phyloP scores from a whole-genome alignment of 306 rosid genomes.

The Nissolia schottii region DNA sequence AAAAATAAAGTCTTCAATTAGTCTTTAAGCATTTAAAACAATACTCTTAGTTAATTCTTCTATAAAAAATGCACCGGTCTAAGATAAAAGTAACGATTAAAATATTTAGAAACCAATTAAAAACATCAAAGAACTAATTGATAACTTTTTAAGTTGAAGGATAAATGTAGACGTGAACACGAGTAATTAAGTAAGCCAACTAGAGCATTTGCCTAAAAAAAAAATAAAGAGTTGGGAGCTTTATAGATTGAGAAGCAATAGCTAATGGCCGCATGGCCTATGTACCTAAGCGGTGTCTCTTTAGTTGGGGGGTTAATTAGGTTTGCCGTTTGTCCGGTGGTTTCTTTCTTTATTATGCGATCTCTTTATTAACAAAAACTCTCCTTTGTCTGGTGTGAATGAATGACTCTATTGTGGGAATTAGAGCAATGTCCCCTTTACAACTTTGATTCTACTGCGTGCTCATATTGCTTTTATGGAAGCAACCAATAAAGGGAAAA shows the following conservation, averaged over 20 bases:
- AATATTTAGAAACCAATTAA: no score
- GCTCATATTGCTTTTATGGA: conserved; percentile 19
- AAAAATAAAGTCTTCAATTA: no score
- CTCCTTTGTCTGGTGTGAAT: conserved; percentile 42
- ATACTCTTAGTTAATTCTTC: no score
- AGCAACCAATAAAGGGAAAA: conserved; percentile 12
- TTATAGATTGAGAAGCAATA: background rate
- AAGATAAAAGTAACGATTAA: no score
- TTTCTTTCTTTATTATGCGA: background rate
- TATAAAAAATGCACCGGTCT: no score
- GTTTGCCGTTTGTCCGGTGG: background rate
- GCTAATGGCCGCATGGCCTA: background rate
- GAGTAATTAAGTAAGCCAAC: no score
- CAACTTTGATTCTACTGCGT: conserved; percentile 28
- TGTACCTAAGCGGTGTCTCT: background rate
- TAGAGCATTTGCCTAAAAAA: no score
- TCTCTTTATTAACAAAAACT: background rate
- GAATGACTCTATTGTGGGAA: conserved; percentile 20
- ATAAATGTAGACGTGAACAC: no score
- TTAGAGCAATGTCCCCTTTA: conserved; percentile 8
- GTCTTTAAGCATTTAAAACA: no score
- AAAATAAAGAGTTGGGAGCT: no score
- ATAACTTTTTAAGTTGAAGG: no score
- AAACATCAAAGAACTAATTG: no score
- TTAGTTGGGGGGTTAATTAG: background rate